Evolutionary conservation across 345 rosid species (phyloP).

Genomic region (Diplotaxis tenuifolia): DNA sequence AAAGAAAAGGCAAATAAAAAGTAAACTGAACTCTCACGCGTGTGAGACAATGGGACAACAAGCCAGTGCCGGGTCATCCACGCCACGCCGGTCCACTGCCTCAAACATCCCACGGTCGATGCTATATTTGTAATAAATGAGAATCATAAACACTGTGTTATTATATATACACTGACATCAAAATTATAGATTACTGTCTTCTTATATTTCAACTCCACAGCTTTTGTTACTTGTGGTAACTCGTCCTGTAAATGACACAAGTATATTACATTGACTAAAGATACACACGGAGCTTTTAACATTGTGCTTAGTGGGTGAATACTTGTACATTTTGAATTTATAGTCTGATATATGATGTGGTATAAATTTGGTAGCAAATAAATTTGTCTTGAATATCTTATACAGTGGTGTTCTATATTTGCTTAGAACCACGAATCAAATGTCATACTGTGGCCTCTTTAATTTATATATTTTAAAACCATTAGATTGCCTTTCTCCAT

Average conservation of each 20-base stretch:
- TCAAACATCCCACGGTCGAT: slow-evolving; percentile 39
- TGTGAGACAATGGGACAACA: slow-evolving; percentile 35
- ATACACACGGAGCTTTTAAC: neutral
- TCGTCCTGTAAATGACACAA: neutral
- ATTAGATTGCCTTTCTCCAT: neutral
- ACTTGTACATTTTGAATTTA: neutral
- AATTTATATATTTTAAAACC: neutral
- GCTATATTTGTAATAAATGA: slow-evolving; percentile 32
- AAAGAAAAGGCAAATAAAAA: neutral
- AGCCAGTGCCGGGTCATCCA: slow-evolving; percentile 38
- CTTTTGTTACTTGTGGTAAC: neutral
- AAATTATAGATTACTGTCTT: neutral
- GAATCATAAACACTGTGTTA: slow-evolving; percentile 24
- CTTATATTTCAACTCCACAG: slow-evolving; percentile 1
- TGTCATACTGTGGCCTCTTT: neutral
- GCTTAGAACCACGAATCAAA: neutral
- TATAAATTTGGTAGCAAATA: neutral
- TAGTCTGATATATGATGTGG: neutral
- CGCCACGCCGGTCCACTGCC: slow-evolving; percentile 42
- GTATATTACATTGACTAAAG: neutral
- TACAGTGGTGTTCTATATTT: neutral
- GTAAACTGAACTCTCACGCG: slow-evolving; percentile 10
- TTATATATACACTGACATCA: slow-evolving; percentile 18
- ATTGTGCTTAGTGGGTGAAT: neutral
- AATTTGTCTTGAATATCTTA: neutral